Evolutionary conservation across 495 filamentous ascomycete species (phyloP).

Genomic region (Oidiodendron maius): DNA sequence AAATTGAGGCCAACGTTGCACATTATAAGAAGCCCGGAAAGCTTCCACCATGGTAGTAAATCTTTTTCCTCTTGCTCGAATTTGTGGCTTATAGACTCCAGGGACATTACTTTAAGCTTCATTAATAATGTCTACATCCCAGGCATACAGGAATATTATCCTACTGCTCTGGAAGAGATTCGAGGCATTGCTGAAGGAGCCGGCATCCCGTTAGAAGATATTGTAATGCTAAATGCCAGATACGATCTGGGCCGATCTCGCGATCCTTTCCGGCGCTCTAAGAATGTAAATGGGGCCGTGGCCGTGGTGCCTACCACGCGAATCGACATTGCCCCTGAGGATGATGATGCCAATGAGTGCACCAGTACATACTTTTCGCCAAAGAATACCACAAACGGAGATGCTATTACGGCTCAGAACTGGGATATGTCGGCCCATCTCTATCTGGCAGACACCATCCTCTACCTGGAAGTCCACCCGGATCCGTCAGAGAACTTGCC

Average conservation of each 20-base stretch:
- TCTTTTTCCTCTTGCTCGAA: not conserved
- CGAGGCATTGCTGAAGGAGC: conserved; percentile 26
- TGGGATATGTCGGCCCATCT: conserved; percentile 23
- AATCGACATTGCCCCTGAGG: not conserved
- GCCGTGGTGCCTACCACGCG: not conserved
- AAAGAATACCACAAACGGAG: conserved; percentile 11
- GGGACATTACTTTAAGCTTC: conserved; percentile 1
- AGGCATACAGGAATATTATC: conserved; percentile 18
- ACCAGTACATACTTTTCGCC: conserved; percentile 16
- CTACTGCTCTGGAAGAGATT: conserved; percentile 24
- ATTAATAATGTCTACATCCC: conserved; percentile 20
- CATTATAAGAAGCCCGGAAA: conserved; percentile 24
- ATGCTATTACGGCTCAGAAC: conserved; percentile 22
- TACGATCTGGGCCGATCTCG: conserved; percentile 20
- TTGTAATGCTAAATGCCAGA: conserved; percentile 27
- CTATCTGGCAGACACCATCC: conserved; percentile 10
- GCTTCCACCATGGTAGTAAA: conserved; percentile 17
- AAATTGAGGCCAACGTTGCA: conserved; percentile 21
- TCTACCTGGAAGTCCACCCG: conserved; percentile 25
- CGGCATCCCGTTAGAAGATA: conserved; percentile 22
- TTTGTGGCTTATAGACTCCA: not conserved
- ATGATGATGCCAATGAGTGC: conserved; percentile 17
- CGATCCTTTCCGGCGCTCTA: too few species aligned
- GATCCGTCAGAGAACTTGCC: conserved; percentile 12
- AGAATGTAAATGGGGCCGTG: not conserved